Evolutionary conservation across 352 stramenopile species (phyloP).

Genomic region (Phytopythium helicoides): DNA sequence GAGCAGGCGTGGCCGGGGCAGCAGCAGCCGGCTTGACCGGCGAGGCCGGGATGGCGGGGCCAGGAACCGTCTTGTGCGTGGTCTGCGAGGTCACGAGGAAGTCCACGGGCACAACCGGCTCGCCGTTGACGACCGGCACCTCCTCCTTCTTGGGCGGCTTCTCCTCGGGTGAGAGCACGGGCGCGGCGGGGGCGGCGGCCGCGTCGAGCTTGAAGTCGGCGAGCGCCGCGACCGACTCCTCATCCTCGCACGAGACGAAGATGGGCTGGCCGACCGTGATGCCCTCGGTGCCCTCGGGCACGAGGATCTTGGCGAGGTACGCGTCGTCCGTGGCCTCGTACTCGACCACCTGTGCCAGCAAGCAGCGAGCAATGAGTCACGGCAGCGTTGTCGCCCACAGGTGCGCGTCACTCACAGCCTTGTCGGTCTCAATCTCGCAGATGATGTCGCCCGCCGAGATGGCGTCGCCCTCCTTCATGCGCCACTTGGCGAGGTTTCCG

Average conservation of each 20-base stretch:
- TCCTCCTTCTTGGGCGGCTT: constrained; percentile 70
- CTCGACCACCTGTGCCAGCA: constrained; percentile 83
- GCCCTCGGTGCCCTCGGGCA: constrained; percentile 86
- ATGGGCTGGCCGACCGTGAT: constrained; percentile 94
- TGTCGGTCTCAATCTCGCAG: constrained; percentile 98
- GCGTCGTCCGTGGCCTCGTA: constrained; percentile 98
- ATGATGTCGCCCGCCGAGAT: constrained; percentile 95
- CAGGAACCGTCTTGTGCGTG: constrained; percentile 45
- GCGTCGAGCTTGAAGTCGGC: constrained; percentile 79
- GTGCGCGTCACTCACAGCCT: constrained; percentile 71
- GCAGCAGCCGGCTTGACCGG: constrained; percentile 21
- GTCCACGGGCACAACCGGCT: constrained; percentile 51
- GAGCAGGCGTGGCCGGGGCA: constrained; percentile 7
- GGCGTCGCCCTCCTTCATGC: constrained; percentile 89
- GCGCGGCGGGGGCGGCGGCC: constrained; percentile 25
- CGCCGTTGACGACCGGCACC: constrained; percentile 40
- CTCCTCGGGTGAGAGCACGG: constrained; percentile 52
- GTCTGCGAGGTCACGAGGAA: constrained; percentile 68
- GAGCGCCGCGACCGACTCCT: constrained; percentile 58
- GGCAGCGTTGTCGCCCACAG: neutral
- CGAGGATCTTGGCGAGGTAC: constrained; percentile 96
- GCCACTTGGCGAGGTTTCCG: constrained; percentile 95
- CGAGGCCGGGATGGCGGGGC: constrained; percentile 35
- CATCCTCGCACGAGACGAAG: constrained; percentile 94
- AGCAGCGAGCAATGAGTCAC: neutral